phyloP scores from a whole-genome alignment of 2,329 filamentous ascomycete species.

The Neopestalotiopsis sp. region DNA sequence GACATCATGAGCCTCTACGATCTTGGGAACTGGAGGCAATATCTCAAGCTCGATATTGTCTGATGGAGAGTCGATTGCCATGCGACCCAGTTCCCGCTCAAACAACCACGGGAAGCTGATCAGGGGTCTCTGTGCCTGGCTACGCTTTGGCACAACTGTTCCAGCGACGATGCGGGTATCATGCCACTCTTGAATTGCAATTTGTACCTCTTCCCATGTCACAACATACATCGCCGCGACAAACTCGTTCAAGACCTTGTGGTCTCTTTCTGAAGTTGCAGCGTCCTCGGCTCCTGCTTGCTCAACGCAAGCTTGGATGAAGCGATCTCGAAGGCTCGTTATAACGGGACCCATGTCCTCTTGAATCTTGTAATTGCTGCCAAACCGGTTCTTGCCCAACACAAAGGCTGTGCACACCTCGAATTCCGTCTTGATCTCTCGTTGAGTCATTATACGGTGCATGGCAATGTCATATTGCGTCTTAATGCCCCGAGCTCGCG shows the following conservation, averaged over 20 bases:
- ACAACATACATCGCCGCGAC: constrained; percentile 88
- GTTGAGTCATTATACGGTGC: constrained; percentile 81
- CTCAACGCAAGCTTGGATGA: constrained; percentile 68
- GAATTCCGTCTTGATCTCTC: constrained; percentile 85
- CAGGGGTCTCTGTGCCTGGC: constrained; percentile 68
- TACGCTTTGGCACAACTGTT: constrained; percentile 39
- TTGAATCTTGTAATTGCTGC: constrained; percentile 82
- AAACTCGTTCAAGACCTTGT: constrained; percentile 69
- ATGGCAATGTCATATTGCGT: constrained; percentile 77
- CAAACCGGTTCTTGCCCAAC: constrained; percentile 73
- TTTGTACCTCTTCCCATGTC: constrained; percentile 72
- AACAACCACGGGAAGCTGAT: constrained; percentile 98
- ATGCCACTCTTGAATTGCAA: constrained; percentile 56
- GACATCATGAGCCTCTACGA: background rate
- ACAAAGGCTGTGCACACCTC: constrained; percentile 91
- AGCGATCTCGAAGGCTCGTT: constrained; percentile 68
- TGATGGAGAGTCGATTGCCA: constrained; percentile 53
- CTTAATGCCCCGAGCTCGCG: constrained; percentile 71
- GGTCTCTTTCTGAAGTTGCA: constrained; percentile 47
- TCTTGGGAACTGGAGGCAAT: background rate
- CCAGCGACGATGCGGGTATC: constrained; percentile 40
- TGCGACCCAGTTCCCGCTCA: constrained; percentile 69
- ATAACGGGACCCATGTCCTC: constrained; percentile 80
- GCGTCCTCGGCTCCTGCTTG: constrained; percentile 58
- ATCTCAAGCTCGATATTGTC: background rate